phyloP scores from a whole-genome alignment of 2,329 filamentous ascomycete species.

The Claviceps arundinis region DNA sequence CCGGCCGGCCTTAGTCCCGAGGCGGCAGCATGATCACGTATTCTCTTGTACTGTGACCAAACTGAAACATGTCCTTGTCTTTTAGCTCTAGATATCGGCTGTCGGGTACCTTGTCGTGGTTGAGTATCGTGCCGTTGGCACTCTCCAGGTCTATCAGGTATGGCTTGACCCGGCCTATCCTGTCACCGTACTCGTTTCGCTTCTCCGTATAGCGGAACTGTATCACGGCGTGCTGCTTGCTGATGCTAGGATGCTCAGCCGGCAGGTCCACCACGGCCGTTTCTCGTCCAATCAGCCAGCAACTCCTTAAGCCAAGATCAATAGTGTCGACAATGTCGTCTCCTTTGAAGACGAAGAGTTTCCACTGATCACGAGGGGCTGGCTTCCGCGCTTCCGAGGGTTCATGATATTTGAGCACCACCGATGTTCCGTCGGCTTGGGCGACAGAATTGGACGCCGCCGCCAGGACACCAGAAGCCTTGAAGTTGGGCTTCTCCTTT shows the following conservation, averaged over 20 bases:
- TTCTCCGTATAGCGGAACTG: slow-evolving; percentile 82
- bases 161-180: slow-evolving; percentile 63
- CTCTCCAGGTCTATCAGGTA: slow-evolving; percentile 92
- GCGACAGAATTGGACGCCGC: slow-evolving; percentile 70
- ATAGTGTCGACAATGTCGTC: slow-evolving; percentile 69
- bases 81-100: slow-evolving; percentile 76
- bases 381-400: slow-evolving; percentile 87
- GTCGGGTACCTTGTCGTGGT: slow-evolving; percentile 57
- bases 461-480: slow-evolving; percentile 66
- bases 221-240: slow-evolving; percentile 89
- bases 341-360: slow-evolving; percentile 85
- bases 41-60: slow-evolving; percentile 79
- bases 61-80: slow-evolving; percentile 78
- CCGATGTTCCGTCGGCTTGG: slow-evolving; percentile 57
- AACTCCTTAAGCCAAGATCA: slow-evolving; percentile 61
- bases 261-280: slow-evolving; percentile 66
- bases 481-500: slow-evolving; percentile 83
- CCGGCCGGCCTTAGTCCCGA: slow-evolving; percentile 20
- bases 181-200: slow-evolving; percentile 77
- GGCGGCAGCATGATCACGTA: slow-evolving; percentile 84
- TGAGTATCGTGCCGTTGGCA: slow-evolving; percentile 77
- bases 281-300: slow-evolving; percentile 84
- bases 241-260: slow-evolving; percentile 82
- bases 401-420: slow-evolving; percentile 92
- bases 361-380: slow-evolving; percentile 65